Evolutionary conservation across 345 rosid genomes (phyloP).

Genomic region (Eucalyptus pauciflora): DNA sequence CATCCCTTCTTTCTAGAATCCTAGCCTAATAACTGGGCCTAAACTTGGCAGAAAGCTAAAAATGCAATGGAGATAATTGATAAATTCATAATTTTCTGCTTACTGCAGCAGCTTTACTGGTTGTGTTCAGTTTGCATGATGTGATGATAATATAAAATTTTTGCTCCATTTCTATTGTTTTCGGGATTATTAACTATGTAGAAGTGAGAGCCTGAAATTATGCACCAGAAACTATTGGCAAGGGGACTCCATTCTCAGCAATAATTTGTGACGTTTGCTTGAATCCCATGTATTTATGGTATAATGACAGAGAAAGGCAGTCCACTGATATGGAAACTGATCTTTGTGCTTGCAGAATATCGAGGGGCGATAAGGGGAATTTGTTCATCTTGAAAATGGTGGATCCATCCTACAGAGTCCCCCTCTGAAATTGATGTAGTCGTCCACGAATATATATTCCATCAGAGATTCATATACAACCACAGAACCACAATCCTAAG

Average conservation of each 20-base stretch:
- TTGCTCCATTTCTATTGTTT: background rate
- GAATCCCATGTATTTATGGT: background rate
- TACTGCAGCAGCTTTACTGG: background rate
- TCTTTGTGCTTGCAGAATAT: constrained; percentile 29
- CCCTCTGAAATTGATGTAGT: background rate
- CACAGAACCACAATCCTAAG: background rate
- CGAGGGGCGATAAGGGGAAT: constrained; percentile 88
- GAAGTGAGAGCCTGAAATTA: background rate
- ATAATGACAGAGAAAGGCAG: background rate
- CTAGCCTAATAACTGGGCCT: background rate
- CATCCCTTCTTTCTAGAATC: background rate
- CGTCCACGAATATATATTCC: background rate
- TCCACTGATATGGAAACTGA: background rate
- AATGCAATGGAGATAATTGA: background rate
- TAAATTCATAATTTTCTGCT: background rate
- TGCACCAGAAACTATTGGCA: background rate
- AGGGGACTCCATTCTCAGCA: background rate
- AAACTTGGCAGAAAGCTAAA: background rate
- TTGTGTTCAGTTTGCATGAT: background rate
- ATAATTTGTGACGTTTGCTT: background rate
- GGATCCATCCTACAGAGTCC: constrained; percentile 73
- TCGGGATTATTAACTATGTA: background rate
- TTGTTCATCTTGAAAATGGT: constrained; percentile 85
- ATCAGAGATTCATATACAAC: background rate
- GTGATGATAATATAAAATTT: background rate